These are phyloP conservation scores for Xylona heveae DNA, from an alignment of 495 filamentous ascomycete genomes.

Conservation along the genomic window DNA sequence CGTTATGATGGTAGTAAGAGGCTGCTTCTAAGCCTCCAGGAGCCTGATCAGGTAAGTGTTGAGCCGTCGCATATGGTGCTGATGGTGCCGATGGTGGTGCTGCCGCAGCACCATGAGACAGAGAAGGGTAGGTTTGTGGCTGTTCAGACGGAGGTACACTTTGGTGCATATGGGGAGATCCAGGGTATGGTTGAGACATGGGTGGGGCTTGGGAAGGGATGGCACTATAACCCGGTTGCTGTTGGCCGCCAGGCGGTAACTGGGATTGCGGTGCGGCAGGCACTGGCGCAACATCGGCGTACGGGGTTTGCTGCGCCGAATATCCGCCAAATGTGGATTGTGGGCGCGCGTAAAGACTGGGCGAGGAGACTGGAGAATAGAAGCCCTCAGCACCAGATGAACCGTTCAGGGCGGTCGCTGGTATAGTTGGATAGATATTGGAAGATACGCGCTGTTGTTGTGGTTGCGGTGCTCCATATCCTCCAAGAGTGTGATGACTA, in stretches of 20 bases:
- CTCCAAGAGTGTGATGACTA: slow-evolving; percentile 47
- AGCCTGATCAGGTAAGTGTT: slow-evolving; percentile 4
- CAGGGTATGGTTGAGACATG: slow-evolving; percentile 8
- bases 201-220: slow-evolving; percentile 12
- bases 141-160: slow-evolving; percentile 9
- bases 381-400: slow-evolving; percentile 50
- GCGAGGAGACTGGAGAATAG: slow-evolving; percentile 49
- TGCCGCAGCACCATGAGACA: slow-evolving; percentile 9
- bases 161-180: slow-evolving; percentile 10
- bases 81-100: slow-evolving; percentile 8
- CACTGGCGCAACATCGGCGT: too few relatives aligned
- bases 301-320: slow-evolving; percentile 10
- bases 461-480: slow-evolving; percentile 23
- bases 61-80: slow-evolving; percentile 7
- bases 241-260: slow-evolving; percentile 7
- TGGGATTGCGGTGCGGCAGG: too few relatives aligned
- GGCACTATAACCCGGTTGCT: slow-evolving; percentile 11
- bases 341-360: slow-evolving; percentile 23
- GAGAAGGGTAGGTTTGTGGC: slow-evolving; percentile 11
- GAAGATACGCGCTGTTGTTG: slow-evolving; percentile 27
- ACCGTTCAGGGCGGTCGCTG: slow-evolving; percentile 23
- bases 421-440: slow-evolving; percentile 45
- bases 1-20: slow-evolving; percentile 4
- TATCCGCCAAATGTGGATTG: slow-evolving; percentile 15
- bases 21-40: slow-evolving; percentile 8